These are phyloP conservation scores for Xylogone sp. DNA, from an alignment of 2,329 filamentous ascomycete species.

Conservation along the genomic window DNA sequence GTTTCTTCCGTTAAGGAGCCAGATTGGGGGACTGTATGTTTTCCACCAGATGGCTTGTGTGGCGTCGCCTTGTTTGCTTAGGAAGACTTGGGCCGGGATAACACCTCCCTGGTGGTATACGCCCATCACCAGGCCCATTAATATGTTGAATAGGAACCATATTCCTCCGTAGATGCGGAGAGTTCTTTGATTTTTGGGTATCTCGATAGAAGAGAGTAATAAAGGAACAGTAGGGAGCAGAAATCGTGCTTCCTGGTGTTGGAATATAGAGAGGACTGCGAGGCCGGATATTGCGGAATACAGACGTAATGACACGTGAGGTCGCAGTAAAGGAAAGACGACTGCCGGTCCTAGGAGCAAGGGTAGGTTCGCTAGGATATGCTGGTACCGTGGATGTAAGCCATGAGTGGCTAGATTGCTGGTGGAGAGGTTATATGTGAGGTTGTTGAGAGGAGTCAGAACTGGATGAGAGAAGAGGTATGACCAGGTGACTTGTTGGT, in stretches of 20 bases:
- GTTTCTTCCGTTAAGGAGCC: conserved; percentile 75
- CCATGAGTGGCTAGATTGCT: conserved; percentile 73
- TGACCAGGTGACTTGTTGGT: conserved; percentile 59
- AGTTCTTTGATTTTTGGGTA: conserved; percentile 53
- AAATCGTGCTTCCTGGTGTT: conserved; percentile 79
- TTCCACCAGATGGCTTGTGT: conserved; percentile 76
- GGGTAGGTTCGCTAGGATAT: conserved; percentile 67
- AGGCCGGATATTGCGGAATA: conserved; percentile 73
- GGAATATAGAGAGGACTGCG: conserved; percentile 67
- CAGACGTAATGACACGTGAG: conserved; percentile 57
- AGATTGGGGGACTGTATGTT: conserved; percentile 77
- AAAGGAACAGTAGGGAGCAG: conserved; percentile 71
- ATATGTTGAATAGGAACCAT: conserved; percentile 68
- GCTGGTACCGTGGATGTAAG: conserved; percentile 75
- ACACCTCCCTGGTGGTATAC: conserved; percentile 78
- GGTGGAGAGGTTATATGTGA: conserved; percentile 68
- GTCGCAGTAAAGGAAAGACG: conserved; percentile 53
- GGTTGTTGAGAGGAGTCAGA: conserved; percentile 75
- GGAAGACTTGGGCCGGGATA: conserved; percentile 70
- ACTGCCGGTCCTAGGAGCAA: conserved; percentile 69
- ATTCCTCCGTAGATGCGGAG: conserved; percentile 51
- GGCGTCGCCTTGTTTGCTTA: conserved; percentile 63
- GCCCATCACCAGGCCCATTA: conserved; percentile 72
- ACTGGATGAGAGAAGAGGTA: conserved; percentile 62
- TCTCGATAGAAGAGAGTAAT: conserved; percentile 67